Base-by-base conservation (phyloP, 2,329 filamentous ascomycete species). In the Bertia moriformis region DNA sequence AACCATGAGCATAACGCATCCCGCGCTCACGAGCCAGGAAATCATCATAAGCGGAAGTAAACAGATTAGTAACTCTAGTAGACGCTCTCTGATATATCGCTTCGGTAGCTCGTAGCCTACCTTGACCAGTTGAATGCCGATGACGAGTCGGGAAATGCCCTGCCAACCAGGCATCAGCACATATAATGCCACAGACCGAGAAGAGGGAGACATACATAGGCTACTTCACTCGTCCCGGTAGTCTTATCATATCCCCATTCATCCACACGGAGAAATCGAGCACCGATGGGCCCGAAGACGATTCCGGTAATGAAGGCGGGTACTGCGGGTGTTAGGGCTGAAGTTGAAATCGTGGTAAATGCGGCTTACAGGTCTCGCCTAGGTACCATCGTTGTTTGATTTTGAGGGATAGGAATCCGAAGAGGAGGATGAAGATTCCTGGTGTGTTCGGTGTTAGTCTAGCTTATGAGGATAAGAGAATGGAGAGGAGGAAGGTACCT, bases 91-190 rank as follows among this genome's bases (percentile, higher is more conserved):
- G 30, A 66, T 55, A 50, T 78, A 78, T 48, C 64, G 67, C 33
- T 68, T 67, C 0, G 73, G 74, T 1, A 78, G 56, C 47, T 78
- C 71, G 45, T 71, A 78, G 18, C 73, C 74, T 2, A 71, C 72
- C 42, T 78, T 78, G 24, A 77, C 61, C n/a, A 78, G 60, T 45
- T 78, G 73, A 2, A 78, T 62, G 3, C 72, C 71, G 41, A 78
- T 76, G 42, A 78, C 70, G 19, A 78, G 59, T n/a, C 73, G 63
- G 43, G 63, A 65, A 4, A 77, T 47, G 12, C 66, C 66, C 51
- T 63, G 66, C 54, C 5, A 62, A 62, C 50, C 52, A 7, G 44
- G 45, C 2, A 51, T 53, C 42, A 59, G 53, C 5, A 53, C 54
- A 13, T 55, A 18, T n/a, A 40, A 24, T 2, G 43, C 48, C 1